A percentile compares a stretch with the other conserved stretches of the same genome.
These are phyloP conservation scores for Cystoderma amianthinum DNA, from an alignment of 768 basidiomycete species.

Conservation along the genomic window DNA sequence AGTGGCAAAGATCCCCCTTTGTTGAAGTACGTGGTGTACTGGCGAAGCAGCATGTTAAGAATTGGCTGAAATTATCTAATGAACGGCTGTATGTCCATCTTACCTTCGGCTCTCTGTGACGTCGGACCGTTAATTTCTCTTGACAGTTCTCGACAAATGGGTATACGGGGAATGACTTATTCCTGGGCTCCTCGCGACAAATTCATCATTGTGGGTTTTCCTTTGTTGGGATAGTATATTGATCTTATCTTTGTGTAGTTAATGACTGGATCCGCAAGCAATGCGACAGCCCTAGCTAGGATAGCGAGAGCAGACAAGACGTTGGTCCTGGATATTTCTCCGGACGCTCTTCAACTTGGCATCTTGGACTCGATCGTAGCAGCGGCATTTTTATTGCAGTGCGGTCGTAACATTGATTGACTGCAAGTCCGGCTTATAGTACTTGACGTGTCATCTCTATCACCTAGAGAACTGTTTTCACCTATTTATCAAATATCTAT, in stretches of 20 bases:
- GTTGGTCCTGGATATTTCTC: slow-evolving; percentile 48
- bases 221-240: not conserved
- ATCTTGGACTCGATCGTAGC: slow-evolving; percentile 46
- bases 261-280: slow-evolving; percentile 29
- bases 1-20: slow-evolving; percentile 44
- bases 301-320: slow-evolving; percentile 37
- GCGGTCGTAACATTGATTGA: slow-evolving; percentile 58
- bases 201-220: slow-evolving; percentile 42
- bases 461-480: not conserved
- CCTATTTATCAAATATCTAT: no score
- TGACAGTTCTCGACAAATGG: slow-evolving; percentile 42
- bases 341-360: slow-evolving; percentile 45
- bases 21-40: slow-evolving; percentile 50
- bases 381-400: slow-evolving; percentile 49
- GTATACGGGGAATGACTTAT: slow-evolving; percentile 40
- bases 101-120: no score
- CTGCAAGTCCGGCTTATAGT: not conserved
- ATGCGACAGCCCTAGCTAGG: slow-evolving; percentile 36
- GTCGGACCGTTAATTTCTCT: not conserved
- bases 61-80: slow-evolving; percentile 47
- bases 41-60: slow-evolving; percentile 37
- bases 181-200: slow-evolving; percentile 49
- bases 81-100: slow-evolving; percentile 37
- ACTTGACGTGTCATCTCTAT: not conserved
- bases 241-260: slow-evolving; percentile 27